These are phyloP conservation scores for Dactylellina leptospora DNA, from an alignment of 2,329 filamentous ascomycete genomes.

Conservation along the genomic window DNA sequence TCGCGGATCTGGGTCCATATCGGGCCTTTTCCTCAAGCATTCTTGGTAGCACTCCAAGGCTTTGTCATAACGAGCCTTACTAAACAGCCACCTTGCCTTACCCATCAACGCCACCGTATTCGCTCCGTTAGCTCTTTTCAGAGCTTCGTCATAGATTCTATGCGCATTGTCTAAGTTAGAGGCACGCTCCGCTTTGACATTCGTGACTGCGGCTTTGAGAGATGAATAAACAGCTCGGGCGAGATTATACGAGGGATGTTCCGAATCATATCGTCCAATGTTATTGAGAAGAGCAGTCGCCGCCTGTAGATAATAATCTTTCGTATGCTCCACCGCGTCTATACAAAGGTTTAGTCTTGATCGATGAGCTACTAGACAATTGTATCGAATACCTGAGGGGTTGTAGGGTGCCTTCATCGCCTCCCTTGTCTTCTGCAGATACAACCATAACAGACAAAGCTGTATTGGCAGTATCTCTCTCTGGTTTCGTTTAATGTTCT, in stretches of 20 bases:
- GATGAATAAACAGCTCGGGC: constrained; percentile 89
- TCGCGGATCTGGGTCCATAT: constrained; percentile 91
- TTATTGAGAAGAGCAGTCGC: constrained; percentile 95
- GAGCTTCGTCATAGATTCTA: constrained; percentile 94
- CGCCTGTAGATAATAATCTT: constrained; percentile 88
- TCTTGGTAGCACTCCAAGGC: constrained; percentile 86
- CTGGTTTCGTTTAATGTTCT: constrained; percentile 71
- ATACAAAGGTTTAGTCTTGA: constrained; percentile 61
- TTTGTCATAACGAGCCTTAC: constrained; percentile 84
- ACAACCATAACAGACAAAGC: constrained; percentile 87
- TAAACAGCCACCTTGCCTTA: constrained; percentile 85
- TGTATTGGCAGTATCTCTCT: constrained; percentile 87
- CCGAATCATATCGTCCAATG: constrained; percentile 90
- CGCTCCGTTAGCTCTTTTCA: constrained; percentile 80
- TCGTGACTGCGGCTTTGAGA: constrained; percentile 82
- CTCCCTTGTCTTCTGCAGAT: constrained; percentile 86
- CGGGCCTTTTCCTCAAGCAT: constrained; percentile 83
- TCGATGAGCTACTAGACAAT: constrained; percentile 29
- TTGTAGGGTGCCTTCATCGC: constrained; percentile 75
- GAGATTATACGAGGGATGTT: constrained; percentile 88
- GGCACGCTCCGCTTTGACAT: constrained; percentile 65
- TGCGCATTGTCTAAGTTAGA: constrained; percentile 83
- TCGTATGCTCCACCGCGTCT: constrained; percentile 77
- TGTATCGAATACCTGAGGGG: constrained; percentile 60
- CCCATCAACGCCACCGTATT: constrained; percentile 94